Evolutionary conservation across 495 filamentous ascomycete genomes (phyloP).

Genomic region (Polyplosphaeria fusca): DNA sequence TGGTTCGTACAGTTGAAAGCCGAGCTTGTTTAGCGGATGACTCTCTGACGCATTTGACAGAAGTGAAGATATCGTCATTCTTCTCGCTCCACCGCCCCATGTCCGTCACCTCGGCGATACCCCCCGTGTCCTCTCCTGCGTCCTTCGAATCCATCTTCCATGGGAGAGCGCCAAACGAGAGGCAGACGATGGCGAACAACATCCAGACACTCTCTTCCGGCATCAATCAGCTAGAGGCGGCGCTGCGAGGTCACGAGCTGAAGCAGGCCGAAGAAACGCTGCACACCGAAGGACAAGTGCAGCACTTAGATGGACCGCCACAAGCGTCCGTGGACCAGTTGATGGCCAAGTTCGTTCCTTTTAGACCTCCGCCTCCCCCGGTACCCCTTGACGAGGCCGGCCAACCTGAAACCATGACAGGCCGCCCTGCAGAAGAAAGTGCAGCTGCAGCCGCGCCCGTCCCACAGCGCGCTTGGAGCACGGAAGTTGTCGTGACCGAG

Average conservation of each 20-base stretch:
- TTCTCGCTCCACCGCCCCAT: slow-evolving; percentile 96
- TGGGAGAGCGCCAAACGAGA: slow-evolving; percentile 49
- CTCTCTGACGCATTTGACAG: slow-evolving; percentile 48
- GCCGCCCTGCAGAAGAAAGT: neutral
- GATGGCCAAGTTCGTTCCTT: slow-evolving; percentile 23
- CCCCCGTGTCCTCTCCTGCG: slow-evolving; percentile 64
- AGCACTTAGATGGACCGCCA: slow-evolving; percentile 27
- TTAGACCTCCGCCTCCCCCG: slow-evolving; percentile 26
- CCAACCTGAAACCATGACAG: neutral
- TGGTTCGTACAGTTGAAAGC: no score
- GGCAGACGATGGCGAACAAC: slow-evolving; percentile 56
- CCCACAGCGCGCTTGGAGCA: slow-evolving; percentile 64
- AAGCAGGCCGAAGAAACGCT: slow-evolving; percentile 42
- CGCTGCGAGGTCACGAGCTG: slow-evolving; percentile 38
- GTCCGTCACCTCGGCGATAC: slow-evolving; percentile 76
- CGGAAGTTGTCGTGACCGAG: slow-evolving; percentile 79
- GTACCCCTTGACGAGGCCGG: slow-evolving; percentile 14
- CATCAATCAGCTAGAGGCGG: slow-evolving; percentile 57
- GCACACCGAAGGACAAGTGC: slow-evolving; percentile 14
- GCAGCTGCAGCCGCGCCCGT: neutral
- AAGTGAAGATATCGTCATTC: slow-evolving; percentile 83
- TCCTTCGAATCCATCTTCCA: slow-evolving; percentile 80
- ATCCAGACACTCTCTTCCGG: slow-evolving; percentile 74
- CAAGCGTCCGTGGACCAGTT: slow-evolving; percentile 20
- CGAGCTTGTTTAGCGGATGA: no score